Conservation (phyloP, 2,329 filamentous ascomycete species). For the Exserohilum rostratum region DNA sequence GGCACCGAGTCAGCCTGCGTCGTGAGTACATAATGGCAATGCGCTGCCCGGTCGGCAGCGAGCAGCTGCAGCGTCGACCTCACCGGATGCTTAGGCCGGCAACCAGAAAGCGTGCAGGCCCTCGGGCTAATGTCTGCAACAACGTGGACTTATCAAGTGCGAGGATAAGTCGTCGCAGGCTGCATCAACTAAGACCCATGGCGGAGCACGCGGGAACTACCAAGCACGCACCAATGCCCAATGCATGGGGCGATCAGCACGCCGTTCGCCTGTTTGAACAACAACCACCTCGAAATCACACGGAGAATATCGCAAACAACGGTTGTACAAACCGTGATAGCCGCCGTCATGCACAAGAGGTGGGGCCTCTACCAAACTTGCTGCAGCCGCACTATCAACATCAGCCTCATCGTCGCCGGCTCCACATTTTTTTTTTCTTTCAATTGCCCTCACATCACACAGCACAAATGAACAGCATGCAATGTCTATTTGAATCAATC, state of each 20-base stretch:
- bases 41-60: neutral
- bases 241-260: slow-evolving; percentile 7
- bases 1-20: slow-evolving; percentile 5
- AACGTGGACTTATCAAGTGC: neutral
- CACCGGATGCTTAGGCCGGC: neutral
- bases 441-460: neutral
- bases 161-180: neutral
- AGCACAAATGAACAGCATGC: neutral
- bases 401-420: neutral
- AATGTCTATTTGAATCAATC: neutral
- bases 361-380: slow-evolving; percentile 7
- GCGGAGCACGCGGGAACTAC: slow-evolving; percentile 7
- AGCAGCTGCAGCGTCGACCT: slow-evolving; percentile 3
- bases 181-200: neutral
- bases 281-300: neutral
- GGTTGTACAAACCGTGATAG: neutral
- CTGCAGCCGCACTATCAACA: neutral
- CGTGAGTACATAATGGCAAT: neutral
- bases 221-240: neutral
- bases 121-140: slow-evolving; percentile 2
- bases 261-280: neutral
- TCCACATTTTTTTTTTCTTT: neutral
- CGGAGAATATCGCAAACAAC: neutral
- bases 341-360: slow-evolving; percentile 10
- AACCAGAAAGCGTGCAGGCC: slow-evolving; percentile 1